phyloP scores from a whole-genome alignment of 257 asterid species.

The Przewalskia tangutica region DNA sequence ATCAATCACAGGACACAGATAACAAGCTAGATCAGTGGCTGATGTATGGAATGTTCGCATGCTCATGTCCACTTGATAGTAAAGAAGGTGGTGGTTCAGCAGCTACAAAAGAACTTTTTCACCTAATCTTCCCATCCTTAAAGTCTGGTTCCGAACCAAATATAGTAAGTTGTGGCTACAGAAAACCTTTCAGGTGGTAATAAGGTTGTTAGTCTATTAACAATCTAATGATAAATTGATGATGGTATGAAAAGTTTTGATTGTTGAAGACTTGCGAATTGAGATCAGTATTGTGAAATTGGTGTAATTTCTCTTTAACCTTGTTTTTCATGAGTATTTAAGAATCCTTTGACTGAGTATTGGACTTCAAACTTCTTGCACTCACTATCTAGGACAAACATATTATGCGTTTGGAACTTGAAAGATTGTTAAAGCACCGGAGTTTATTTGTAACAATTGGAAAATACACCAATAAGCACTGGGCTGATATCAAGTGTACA shows the following conservation, averaged over 20 bases:
- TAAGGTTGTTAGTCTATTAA: neutral
- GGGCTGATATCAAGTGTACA: neutral
- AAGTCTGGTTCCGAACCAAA: constrained; percentile 89
- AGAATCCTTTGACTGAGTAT: neutral
- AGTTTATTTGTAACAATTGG: neutral
- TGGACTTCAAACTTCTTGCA: neutral
- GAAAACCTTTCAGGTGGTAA: neutral
- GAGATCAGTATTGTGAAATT: neutral
- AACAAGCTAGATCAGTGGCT: constrained; percentile 97
- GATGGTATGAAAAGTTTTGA: neutral
- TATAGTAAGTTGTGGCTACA: constrained; percentile 56
- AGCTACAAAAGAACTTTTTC: constrained; percentile 83
- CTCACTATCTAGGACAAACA: neutral
- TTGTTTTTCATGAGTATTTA: neutral
- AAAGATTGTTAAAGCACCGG: neutral
- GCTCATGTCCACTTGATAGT: constrained; percentile 80
- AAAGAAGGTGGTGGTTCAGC: constrained; percentile 86
- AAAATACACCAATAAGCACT: neutral
- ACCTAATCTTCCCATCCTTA: constrained; percentile 87
- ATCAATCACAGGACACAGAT: constrained; percentile 90
- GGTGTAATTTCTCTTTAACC: neutral
- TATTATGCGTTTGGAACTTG: neutral
- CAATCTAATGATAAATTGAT: neutral
- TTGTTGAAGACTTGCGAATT: neutral
- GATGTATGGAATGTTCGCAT: constrained; percentile 95